Conservation (phyloP, 352 stramenopile genomes). For the Blastocystis sp. region DNA sequence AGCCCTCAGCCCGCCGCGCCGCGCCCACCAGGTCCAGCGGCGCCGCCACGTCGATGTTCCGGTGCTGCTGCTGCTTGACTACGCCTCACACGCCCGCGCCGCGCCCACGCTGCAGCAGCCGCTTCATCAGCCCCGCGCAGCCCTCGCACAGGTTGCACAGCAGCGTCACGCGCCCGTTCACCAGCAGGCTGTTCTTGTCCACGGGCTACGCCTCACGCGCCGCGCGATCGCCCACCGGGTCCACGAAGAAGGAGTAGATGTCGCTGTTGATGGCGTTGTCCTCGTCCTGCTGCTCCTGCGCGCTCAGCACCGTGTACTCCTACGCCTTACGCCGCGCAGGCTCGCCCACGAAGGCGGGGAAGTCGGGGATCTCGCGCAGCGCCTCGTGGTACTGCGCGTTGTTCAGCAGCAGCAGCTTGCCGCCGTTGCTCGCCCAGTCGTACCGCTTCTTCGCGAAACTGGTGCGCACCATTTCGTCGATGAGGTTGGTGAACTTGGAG, state of each 20-base stretch:
- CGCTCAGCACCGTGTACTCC: background rate
- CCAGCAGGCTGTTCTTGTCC: slow-evolving; percentile 24
- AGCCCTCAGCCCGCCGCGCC: background rate
- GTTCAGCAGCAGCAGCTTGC: slow-evolving; percentile 11
- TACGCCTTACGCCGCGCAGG: background rate
- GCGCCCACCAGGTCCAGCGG: background rate
- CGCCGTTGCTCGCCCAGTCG: slow-evolving; percentile 29
- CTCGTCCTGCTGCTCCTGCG: slow-evolving; percentile 3
- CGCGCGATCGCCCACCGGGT: background rate
- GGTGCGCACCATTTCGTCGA: slow-evolving; percentile 50
- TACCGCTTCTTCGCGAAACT: slow-evolving; percentile 60
- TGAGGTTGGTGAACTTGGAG: slow-evolving; percentile 57
- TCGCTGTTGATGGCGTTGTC: slow-evolving; percentile 52
- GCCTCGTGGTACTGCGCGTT: slow-evolving; percentile 21
- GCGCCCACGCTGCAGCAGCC: slow-evolving; percentile 3
- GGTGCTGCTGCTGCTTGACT: slow-evolving; percentile 17
- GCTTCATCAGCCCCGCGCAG: background rate
- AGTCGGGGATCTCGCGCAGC: slow-evolving; percentile 24
- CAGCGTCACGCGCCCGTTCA: slow-evolving; percentile 45
- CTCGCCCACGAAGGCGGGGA: slow-evolving; percentile 17
- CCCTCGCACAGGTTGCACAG: slow-evolving; percentile 55
- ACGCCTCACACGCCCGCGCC: background rate
- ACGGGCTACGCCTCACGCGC: slow-evolving; percentile 19
- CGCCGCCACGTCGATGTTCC: background rate
- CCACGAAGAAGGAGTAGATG: slow-evolving; percentile 53